Evolutionary conservation across 2,329 filamentous ascomycete genomes (phyloP), one percentile per base, ranked within the genome.

Genomic region (Aspergillus fumigatus): DNA sequence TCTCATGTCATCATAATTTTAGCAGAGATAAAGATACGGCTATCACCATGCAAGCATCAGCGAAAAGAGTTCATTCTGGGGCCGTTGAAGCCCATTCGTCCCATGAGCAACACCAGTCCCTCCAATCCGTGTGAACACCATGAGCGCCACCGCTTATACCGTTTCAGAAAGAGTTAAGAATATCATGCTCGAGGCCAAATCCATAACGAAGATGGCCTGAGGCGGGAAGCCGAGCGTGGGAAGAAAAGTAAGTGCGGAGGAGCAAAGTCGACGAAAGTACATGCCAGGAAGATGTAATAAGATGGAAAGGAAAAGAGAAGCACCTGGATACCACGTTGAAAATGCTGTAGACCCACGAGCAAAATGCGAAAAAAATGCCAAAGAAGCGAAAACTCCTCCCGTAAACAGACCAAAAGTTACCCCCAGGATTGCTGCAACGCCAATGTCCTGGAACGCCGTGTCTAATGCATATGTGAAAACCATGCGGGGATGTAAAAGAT

Each of bases 111-210:
- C 60, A 58, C 64, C 64, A 41, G 59, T 58, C 55, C 51, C 57
- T 51, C 58, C 57, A 61, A 61, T 52, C 51, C 32, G 58, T 47
- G 23, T 51, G 58, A 70, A 72, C 61, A 67, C 68, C 69, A 65
- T 65, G 56, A 67, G 68, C 69, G 68, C 69, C 70, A 57, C 59
- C 61, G 69, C 67, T 71, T 59, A 60, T 56, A 66, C 63, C 53
- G 58, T 55, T 61, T 58, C 62, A 62, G 47, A 49, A 54, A 40
- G 57, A 53, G 26, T 47, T 4, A 52, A 51, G 35, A 35, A 51
- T 45, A 45, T 35, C 48, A 8, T n/a, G 49, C 35, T 50, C 48
- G 23, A 50, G 49, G 49, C 49, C 48, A 32, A 9, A 21, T 17
- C 29, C 26, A 23, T 48, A 17, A 35, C n/a, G 60, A 58, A 50